Evolutionary conservation across 2,329 filamentous ascomycete genomes (phyloP).

Genomic region (Hymenoscyphus repandus): DNA sequence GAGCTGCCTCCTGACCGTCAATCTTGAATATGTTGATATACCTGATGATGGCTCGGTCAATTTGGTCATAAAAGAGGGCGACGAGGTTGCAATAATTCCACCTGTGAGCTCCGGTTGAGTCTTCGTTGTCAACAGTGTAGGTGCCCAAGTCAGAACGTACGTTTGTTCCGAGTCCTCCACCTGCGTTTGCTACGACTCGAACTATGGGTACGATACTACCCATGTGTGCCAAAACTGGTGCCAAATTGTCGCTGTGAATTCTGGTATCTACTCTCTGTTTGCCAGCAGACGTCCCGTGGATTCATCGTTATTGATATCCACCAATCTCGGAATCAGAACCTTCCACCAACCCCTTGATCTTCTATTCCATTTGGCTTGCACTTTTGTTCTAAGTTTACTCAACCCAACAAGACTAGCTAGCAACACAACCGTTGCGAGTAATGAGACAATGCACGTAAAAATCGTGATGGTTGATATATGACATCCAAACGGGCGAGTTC

Average conservation of each 20-base stretch:
- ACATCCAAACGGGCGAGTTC: slow-evolving; percentile 36
- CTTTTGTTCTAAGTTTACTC: slow-evolving; percentile 6
- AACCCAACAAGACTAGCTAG: slow-evolving; percentile 11
- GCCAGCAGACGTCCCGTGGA: background rate
- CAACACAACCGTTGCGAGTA: slow-evolving; percentile 28
- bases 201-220: background rate
- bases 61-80: slow-evolving; percentile 59
- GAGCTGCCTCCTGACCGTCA: slow-evolving; percentile 73
- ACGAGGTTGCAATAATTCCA: slow-evolving; percentile 84
- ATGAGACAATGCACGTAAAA: slow-evolving; percentile 32
- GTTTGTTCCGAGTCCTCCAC: background rate
- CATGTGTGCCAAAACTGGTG: background rate
- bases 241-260: background rate
- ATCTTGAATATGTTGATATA: slow-evolving; percentile 74
- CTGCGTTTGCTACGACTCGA: background rate
- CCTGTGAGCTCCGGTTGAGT: slow-evolving; percentile 77
- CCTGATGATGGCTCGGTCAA: slow-evolving; percentile 37
- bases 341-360: slow-evolving; percentile 21
- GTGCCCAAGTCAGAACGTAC: background rate
- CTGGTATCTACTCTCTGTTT: background rate
- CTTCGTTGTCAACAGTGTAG: background rate
- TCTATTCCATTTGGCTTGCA: slow-evolving; percentile 13
- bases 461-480: slow-evolving; percentile 39
- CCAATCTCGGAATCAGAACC: slow-evolving; percentile 14
- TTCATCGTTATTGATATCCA: slow-evolving; percentile 7